Percentiles rank a stretch among this genome's conserved stretches.
phyloP scores from a whole-genome alignment of 2,329 filamentous ascomycete species.

The Gnomoniopsis smithogilvyi region DNA sequence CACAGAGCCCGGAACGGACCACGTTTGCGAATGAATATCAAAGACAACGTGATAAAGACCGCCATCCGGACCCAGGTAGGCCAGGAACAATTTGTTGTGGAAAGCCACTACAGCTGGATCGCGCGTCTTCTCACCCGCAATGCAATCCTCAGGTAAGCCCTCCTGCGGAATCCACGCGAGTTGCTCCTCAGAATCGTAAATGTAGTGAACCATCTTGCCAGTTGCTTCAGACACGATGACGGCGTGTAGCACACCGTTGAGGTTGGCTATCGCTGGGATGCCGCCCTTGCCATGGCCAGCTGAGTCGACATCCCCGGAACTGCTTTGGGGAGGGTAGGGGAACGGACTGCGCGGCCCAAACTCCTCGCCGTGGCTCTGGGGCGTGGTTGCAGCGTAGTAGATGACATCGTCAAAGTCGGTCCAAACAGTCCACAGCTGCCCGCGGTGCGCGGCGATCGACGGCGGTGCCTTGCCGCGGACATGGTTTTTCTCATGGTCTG shows the following conservation, averaged over 20 bases:
- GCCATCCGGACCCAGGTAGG: constrained; percentile 26
- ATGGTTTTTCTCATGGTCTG: constrained; percentile 20
- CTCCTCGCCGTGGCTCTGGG: constrained; percentile 19
- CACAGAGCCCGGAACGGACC: constrained; percentile 11
- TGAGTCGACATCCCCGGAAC: background rate
- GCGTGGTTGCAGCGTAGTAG: constrained; percentile 30
- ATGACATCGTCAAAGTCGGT: constrained; percentile 25
- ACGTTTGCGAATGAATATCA: constrained; percentile 21
- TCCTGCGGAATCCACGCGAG: constrained; percentile 24
- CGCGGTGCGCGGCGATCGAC: constrained; percentile 31
- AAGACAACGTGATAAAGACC: constrained; percentile 27
- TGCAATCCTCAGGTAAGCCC: constrained; percentile 20
- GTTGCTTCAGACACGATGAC: constrained; percentile 25
- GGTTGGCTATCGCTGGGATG: constrained; percentile 30
- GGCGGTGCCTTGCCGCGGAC: constrained; percentile 30
- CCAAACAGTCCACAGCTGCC: constrained; percentile 35
- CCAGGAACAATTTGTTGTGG: constrained; percentile 32
- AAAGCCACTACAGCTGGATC: constrained; percentile 29
- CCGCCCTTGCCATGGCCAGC: constrained; percentile 20
- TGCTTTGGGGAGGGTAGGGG: constrained; percentile 15
- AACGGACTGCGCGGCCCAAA: constrained; percentile 27
- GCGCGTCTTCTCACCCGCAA: constrained; percentile 22
- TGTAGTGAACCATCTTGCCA: constrained; percentile 28
- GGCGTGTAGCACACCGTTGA: constrained; percentile 32
- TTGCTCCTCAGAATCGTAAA: constrained; percentile 29